phyloP scores from a whole-genome alignment of 495 filamentous ascomycete genomes.

The Usnea hakonensis region DNA sequence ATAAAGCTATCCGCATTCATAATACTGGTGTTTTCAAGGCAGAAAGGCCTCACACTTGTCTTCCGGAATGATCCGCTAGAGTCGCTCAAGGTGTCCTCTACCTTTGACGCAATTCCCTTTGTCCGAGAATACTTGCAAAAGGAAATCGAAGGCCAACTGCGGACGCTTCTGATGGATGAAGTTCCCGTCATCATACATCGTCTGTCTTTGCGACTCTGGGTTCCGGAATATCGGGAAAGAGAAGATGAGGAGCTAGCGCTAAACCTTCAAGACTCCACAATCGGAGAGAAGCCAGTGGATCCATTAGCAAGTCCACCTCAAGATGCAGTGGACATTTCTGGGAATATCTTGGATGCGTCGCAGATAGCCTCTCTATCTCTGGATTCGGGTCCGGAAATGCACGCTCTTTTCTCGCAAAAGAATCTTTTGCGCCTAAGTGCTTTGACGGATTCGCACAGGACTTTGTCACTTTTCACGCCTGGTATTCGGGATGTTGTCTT shows the following conservation, averaged over 20 bases:
- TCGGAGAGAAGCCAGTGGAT: constrained; percentile 52
- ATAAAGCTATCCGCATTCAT: constrained; percentile 97
- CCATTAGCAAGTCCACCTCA: constrained; percentile 71
- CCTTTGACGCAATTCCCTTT: constrained; percentile 97
- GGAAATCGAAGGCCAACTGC: constrained; percentile 90
- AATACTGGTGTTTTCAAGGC: constrained; percentile 91
- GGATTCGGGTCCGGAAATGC: constrained; percentile 65
- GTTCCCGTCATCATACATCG: constrained; percentile 92
- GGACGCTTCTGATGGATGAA: constrained; percentile 94
- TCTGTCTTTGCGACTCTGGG: constrained; percentile 82
- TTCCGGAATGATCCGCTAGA: constrained; percentile 98
- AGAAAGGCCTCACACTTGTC: constrained; percentile 92
- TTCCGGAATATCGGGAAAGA: constrained; percentile 67
- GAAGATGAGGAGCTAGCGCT: constrained; percentile 44
- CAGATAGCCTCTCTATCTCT: constrained; percentile 69
- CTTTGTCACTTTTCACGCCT: constrained; percentile 80
- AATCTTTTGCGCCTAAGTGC: constrained; percentile 70
- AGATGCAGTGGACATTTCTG: constrained; percentile 66
- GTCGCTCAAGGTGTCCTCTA: constrained; percentile 95
- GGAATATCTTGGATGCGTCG: constrained; percentile 63
- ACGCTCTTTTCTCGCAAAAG: constrained; percentile 84
- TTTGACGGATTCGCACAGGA: constrained; percentile 73
- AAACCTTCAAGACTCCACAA: constrained; percentile 22
- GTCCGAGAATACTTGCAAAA: constrained; percentile 94
- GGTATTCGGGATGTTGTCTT: constrained; percentile 77